Conservation (phyloP, 2,329 filamentous ascomycete species). For the Clarireedia monteithiana region DNA sequence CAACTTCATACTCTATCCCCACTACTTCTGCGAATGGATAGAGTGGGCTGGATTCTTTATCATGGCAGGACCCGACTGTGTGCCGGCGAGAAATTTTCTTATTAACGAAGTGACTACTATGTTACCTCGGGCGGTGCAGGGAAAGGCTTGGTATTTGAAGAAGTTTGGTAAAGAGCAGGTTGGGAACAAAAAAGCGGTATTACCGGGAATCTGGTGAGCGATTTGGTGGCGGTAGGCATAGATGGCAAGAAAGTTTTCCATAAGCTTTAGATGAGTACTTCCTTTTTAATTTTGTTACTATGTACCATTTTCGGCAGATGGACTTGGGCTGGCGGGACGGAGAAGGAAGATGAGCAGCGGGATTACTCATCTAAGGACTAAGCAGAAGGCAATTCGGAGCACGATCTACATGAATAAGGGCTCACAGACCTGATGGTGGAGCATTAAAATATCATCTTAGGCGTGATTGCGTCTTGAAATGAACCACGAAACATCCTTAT, state of each 20-base stretch:
- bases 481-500: neutral
- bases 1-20: conserved; percentile 74
- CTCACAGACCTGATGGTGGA: neutral
- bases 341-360: neutral
- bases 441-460: neutral
- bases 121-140: conserved; percentile 76
- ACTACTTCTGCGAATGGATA: conserved; percentile 95
- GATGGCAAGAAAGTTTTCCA: no score
- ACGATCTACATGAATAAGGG: neutral
- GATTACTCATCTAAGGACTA: neutral
- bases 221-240: neutral
- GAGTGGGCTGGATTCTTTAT: conserved; percentile 92
- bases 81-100: conserved; percentile 73
- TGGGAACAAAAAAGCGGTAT: conserved; percentile 64
- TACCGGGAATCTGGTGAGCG: conserved; percentile 39
- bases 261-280: neutral
- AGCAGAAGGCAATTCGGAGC: no score
- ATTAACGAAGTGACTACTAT: conserved; percentile 86
- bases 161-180: conserved; percentile 83
- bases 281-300: no score
- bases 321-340: neutral
- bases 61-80: conserved; percentile 56
- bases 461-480: neutral
- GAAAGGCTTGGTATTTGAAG: conserved; percentile 77
- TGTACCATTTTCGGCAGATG: neutral